These are phyloP conservation scores for Oropetium thomaeum DNA, from an alignment of 176 grass and related monocot genomes.

Conservation along the genomic window DNA sequence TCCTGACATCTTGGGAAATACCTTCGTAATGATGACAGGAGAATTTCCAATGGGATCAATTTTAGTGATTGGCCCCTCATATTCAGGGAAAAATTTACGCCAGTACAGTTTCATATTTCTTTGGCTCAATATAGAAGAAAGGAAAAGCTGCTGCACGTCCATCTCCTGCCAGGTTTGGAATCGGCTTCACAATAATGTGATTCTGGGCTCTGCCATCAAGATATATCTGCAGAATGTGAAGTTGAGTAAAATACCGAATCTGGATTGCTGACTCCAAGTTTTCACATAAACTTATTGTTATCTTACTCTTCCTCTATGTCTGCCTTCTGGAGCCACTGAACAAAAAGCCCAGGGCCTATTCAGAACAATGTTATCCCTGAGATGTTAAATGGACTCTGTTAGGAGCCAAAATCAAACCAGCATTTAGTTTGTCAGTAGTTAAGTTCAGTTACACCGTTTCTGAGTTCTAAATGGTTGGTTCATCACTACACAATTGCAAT, in stretches of 20 bases:
- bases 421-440: not conserved
- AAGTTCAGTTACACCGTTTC: not conserved
- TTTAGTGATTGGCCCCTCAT: conserved; percentile 62
- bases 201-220: conserved; percentile 96
- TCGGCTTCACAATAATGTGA: conserved; percentile 91
- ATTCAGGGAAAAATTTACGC: conserved; percentile 77
- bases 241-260: conserved; percentile 6
- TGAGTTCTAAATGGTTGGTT: not conserved
- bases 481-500: not conserved
- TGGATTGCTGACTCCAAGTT: not conserved
- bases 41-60: conserved; percentile 99
- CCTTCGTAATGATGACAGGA: conserved; percentile 84
- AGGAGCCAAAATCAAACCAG: conserved; percentile 11
- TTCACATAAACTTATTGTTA: not conserved
- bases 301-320: conserved; percentile 87
- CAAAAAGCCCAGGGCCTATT: conserved; percentile 99
- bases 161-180: conserved; percentile 79
- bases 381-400: conserved; percentile 14
- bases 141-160: conserved; percentile 70
- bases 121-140: conserved; percentile 89
- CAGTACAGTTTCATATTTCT: conserved; percentile 67
- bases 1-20: not conserved
- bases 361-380: conserved; percentile 96
- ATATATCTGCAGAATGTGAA: conserved; percentile 70
- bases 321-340: conserved; percentile 89